These are phyloP conservation scores for Peronospora destructor DNA, from an alignment of 352 stramenopile genomes.

Conservation along the genomic window DNA sequence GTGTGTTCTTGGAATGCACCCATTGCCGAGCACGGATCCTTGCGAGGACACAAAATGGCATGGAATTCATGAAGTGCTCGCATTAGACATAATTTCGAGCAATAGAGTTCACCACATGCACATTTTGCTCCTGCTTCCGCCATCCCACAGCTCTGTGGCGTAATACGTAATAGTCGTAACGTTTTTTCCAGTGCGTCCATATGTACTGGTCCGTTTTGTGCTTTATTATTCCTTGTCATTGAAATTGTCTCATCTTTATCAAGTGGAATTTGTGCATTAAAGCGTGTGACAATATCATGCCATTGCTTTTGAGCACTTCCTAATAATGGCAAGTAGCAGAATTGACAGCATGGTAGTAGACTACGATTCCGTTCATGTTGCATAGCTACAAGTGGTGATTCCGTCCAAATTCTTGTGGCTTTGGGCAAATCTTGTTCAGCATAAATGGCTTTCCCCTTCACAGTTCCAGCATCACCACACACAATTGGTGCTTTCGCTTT, in stretches of 20 bases:
- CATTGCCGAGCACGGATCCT: conserved; percentile 56
- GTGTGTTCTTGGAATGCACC: conserved; percentile 56
- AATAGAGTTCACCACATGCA: conserved; percentile 78
- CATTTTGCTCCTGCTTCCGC: conserved; percentile 29
- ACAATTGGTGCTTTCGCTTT: conserved; percentile 56
- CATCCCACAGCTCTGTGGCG: conserved; percentile 46
- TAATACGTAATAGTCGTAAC: conserved; percentile 35
- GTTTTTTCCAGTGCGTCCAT: conserved; percentile 40
- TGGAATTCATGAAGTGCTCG: conserved; percentile 71
- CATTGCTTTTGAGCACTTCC: conserved; percentile 43
- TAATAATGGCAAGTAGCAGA: conserved; percentile 65
- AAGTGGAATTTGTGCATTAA: conserved; percentile 16
- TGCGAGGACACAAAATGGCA: conserved; percentile 62
- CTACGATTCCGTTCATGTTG: conserved; percentile 50
- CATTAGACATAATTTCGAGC: conserved; percentile 68
- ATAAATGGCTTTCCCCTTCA: conserved; percentile 75
- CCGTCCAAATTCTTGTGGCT: conserved; percentile 53
- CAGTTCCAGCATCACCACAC: conserved; percentile 42
- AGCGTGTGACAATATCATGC: conserved; percentile 35
- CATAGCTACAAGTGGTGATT: conserved; percentile 66
- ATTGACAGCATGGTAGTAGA: conserved; percentile 48
- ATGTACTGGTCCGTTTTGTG: conserved; percentile 1
- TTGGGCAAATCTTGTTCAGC: conserved; percentile 41
- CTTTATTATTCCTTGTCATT: background rate
- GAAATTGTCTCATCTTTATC: background rate